phyloP scores from a whole-genome alignment of 129 eudicot genomes.

The Sambucus nigra region DNA sequence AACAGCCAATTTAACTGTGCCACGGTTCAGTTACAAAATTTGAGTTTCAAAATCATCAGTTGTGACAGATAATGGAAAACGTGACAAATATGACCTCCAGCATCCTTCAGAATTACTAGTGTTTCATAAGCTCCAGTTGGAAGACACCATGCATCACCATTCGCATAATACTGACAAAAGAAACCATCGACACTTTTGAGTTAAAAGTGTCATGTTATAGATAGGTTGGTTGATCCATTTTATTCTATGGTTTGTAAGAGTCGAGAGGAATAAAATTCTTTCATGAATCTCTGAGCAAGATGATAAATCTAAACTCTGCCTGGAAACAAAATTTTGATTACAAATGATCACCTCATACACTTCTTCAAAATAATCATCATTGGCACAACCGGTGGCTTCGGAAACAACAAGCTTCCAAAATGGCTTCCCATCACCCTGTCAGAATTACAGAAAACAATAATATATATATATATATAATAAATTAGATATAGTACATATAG shows the following conservation, averaged over 20 bases:
- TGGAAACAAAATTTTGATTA: not conserved
- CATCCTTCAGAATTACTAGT: conserved; percentile 44
- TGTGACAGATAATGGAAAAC: conserved; percentile 21
- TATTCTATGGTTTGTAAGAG: not conserved
- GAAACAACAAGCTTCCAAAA: conserved; percentile 93
- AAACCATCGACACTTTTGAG: conserved; percentile 3
- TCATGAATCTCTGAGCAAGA: not conserved
- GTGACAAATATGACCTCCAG: conserved; percentile 66
- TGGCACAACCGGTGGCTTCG: conserved; percentile 89
- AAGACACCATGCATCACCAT: conserved; percentile 94
- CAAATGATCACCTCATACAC: conserved; percentile 55
- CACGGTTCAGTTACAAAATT: conserved; percentile 11
- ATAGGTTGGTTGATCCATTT: not conserved
- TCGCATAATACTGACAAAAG: conserved; percentile 63
- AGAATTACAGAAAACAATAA: not conserved
- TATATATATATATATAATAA: no score
- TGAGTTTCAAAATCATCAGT: not conserved
- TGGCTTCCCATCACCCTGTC: conserved; percentile 88
- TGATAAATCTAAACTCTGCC: not conserved
- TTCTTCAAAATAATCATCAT: conserved; percentile 78
- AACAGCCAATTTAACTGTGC: conserved; percentile 92
- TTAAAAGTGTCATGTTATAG: not conserved
- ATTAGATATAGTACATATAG: no score
- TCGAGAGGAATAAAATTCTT: not conserved
- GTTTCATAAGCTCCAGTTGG: conserved; percentile 80